A percentile compares a stretch with the other conserved stretches of the same genome.
Conservation (phyloP, 2,329 filamentous ascomycete genomes). For the Fusarium irregulare region DNA sequence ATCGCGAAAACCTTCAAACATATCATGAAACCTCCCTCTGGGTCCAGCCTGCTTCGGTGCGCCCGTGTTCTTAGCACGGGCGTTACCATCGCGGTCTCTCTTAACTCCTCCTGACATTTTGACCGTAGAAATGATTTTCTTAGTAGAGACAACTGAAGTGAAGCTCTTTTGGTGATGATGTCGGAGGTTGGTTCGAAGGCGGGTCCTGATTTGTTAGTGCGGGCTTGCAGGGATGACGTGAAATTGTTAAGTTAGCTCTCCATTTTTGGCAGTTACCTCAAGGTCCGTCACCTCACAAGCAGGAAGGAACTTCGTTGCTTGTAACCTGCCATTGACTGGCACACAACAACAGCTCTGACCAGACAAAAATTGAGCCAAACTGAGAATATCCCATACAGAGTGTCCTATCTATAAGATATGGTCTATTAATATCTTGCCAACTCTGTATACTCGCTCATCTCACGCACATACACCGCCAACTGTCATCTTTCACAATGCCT, state of each 20-base stretch:
- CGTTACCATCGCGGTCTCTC: slow-evolving; percentile 59
- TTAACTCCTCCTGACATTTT: slow-evolving; percentile 31
- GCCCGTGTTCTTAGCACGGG: slow-evolving; percentile 53
- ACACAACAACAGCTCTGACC: slow-evolving; percentile 14
- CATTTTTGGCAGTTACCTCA: slow-evolving; percentile 32
- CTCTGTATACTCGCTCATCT: slow-evolving; percentile 2
- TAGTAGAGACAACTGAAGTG: background rate
- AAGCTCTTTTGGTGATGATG: slow-evolving; percentile 32
- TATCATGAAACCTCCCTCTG: slow-evolving; percentile 67
- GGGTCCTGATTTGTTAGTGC: slow-evolving; percentile 37
- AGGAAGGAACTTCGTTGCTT: slow-evolving; percentile 12
- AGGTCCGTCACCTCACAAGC: background rate
- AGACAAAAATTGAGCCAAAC: background rate
- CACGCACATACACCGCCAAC: slow-evolving; percentile 38
- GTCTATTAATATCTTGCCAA: background rate
- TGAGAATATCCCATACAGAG: background rate
- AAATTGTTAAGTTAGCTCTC: slow-evolving; percentile 39
- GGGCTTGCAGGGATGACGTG: slow-evolving; percentile 38
- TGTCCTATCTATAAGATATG: slow-evolving; percentile 26
- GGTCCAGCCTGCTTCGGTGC: slow-evolving; percentile 47
- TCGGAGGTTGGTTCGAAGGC: slow-evolving; percentile 35
- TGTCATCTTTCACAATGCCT: slow-evolving; percentile 44
- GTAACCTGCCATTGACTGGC: slow-evolving; percentile 24
- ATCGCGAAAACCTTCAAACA: slow-evolving; percentile 87
- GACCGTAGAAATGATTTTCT: background rate